Conservation (phyloP, 495 filamentous ascomycete genomes). For the Penicillium lividum region DNA sequence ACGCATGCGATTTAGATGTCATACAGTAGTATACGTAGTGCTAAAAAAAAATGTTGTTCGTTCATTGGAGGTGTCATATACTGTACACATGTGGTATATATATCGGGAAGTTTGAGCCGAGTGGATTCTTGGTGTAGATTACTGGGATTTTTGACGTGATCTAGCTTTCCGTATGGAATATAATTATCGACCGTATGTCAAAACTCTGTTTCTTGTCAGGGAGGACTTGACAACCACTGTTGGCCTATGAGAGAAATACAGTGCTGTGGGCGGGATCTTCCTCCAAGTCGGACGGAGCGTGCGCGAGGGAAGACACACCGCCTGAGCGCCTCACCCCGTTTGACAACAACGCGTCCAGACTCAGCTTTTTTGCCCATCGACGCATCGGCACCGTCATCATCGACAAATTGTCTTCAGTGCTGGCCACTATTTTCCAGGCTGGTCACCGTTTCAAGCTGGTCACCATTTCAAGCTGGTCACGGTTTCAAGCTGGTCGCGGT, state of each 20-base stretch:
- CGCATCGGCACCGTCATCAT: constrained; percentile 1
- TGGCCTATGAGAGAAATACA: constrained; percentile 3
- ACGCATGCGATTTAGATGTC: not conserved
- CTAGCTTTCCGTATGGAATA: not conserved
- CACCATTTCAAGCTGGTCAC: too few species aligned
- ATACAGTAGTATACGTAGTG: not conserved
- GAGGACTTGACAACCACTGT: constrained; percentile 4
- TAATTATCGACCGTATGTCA: not conserved
- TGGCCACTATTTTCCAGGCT: not conserved
- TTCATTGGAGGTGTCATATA: not conserved
- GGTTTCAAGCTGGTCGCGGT: too few species aligned
- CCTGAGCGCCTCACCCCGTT: not conserved
- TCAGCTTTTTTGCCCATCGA: constrained; percentile 3
- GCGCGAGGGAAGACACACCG: constrained; percentile 4
- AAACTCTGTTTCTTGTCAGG: not conserved
- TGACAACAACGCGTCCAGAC: constrained; percentile 1
- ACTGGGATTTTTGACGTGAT: not conserved
- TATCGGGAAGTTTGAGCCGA: constrained; percentile 5
- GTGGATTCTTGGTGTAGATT: constrained; percentile 1
- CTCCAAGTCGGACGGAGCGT: not conserved
- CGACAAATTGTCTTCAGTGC: not conserved
- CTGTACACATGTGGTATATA: not conserved
- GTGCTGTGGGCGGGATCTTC: constrained; percentile 1
- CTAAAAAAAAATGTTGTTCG: constrained; percentile 3
- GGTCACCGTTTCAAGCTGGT: too few species aligned